These are phyloP conservation scores for Ascocoryne sarcoides DNA, from an alignment of 2,329 filamentous ascomycete species.

Conservation along the genomic window DNA sequence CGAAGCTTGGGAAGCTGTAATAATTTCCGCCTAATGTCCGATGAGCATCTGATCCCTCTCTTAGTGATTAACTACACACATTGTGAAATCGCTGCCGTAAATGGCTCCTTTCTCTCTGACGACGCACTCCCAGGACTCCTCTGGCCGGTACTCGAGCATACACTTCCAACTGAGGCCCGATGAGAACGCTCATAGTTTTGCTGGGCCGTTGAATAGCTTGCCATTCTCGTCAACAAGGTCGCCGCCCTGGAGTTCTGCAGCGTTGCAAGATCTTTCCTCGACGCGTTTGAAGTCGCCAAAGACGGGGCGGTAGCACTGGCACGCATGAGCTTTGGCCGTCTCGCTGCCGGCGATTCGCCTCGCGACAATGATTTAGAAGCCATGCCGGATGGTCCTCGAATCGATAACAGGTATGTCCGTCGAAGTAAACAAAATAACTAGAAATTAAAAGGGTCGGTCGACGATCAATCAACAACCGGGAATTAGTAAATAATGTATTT, in stretches of 20 bases:
- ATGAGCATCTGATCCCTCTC: constrained; percentile 1
- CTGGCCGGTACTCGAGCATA: constrained; percentile 17
- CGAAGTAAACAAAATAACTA: too few species aligned
- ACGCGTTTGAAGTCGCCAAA: constrained; percentile 46
- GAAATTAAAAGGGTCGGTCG: too few species aligned
- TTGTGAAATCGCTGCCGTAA: constrained; percentile 15
- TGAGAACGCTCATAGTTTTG: constrained; percentile 17
- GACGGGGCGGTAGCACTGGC: constrained; percentile 49
- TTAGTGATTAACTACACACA: constrained; percentile 12
- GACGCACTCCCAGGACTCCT: constrained; percentile 8
- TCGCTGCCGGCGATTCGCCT: not conserved
- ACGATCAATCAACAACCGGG: too few species aligned
- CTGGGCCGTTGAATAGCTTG: constrained; percentile 38
- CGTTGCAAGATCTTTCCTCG: constrained; percentile 41
- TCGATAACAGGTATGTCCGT: too few species aligned
- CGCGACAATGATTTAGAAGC: not conserved
- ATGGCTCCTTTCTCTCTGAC: constrained; percentile 18
- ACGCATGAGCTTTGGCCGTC: constrained; percentile 45
- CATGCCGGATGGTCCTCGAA: not conserved
- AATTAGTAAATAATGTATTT: too few species aligned
- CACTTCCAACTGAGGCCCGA: constrained; percentile 13
- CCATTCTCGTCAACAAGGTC: constrained; percentile 46
- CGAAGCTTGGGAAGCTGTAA: constrained; percentile 67
- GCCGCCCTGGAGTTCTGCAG: constrained; percentile 43
- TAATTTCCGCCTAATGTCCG: constrained; percentile 42